Evolutionary conservation across 1,139 yeast genomes (phyloP), one percentile per base, ranked within the genome.

Genomic region (Scheffersomyces illinoinensis): DNA sequence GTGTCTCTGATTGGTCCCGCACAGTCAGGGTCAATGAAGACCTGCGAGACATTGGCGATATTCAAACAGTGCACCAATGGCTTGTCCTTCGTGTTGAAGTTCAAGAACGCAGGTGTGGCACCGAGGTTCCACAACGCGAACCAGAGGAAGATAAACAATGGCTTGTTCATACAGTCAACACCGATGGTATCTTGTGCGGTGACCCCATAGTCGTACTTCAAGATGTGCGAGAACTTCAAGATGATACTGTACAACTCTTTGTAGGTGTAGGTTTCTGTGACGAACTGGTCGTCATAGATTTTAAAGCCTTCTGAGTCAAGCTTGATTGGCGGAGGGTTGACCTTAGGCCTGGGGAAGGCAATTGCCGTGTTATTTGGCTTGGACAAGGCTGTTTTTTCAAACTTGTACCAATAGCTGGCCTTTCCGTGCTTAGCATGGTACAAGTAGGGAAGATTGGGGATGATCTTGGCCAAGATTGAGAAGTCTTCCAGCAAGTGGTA

Each of bases 41-140:
- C 85, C 65, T 88, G 86, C 10, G 79, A 68, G 1, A 90, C 84
- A n/a, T 83, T 75, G 24, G 93, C 89, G 47, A 90, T 85, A 65
- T 85, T 85, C 68, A 93, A 78, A 65, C 97, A 92, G 75, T 95
- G 98, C 20, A 88, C 84, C 64, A 93, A 81, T 0, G 97, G 89
- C 60, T 83, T 81, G 53, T 90, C 95, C 57, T 84, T 81, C 57
- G 91, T 82, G 71, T 93, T 93, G 76, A 88, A 91, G 75, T 93
- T 93, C 68, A 93, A 76, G 66, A 93, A 90, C 0, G 97, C 93
- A 0, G 98, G 98, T 18, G 84, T 75, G 0, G 97, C 97, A 39
- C 98, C 98, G 56, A 93, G 80, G 67, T 92, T 90, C 98, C 98
- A 93, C 57, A 91, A 75, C 0, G 97, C 89, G 62, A 91, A 80